Percentiles rank a stretch among this genome's conserved stretches.
Conservation (phyloP, 2,329 filamentous ascomycete genomes). For the Camptophora hylomeconis region DNA sequence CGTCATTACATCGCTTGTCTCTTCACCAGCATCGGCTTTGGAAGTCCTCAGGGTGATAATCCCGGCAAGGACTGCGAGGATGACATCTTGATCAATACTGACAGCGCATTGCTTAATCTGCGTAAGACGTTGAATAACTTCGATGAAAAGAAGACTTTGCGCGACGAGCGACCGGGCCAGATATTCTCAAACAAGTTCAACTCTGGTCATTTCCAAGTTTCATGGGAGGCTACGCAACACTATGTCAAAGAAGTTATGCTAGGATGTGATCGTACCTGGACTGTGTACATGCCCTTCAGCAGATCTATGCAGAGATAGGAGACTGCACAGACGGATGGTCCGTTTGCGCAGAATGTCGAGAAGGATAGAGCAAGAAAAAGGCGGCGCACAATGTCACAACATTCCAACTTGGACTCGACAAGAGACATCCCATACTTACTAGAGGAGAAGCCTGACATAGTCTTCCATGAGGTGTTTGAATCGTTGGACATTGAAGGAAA, state of each 20-base stretch:
- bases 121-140: constrained; percentile 28
- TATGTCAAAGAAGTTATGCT: constrained; percentile 26
- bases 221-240: constrained; percentile 37
- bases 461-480: no score
- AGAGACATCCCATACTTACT: no score
- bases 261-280: constrained; percentile 9
- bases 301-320: no score
- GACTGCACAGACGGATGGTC: no score
- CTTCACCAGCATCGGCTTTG: constrained; percentile 41
- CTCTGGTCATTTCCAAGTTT: constrained; percentile 42
- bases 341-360: no score
- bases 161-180: constrained; percentile 17
- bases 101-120: constrained; percentile 35
- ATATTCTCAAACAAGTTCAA: constrained; percentile 44
- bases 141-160: constrained; percentile 5
- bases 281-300: no score
- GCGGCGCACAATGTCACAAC: no score
- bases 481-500: no score
- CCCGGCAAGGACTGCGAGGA: constrained; percentile 24
- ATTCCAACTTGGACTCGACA: no score
- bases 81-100: constrained; percentile 37
- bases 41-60: constrained; percentile 22
- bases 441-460: no score
- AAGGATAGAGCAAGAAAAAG: no score
- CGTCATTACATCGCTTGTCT: constrained; percentile 42